Conservation (phyloP, 2,329 filamentous ascomycete species). For the Trichophyton schoenleinii region DNA sequence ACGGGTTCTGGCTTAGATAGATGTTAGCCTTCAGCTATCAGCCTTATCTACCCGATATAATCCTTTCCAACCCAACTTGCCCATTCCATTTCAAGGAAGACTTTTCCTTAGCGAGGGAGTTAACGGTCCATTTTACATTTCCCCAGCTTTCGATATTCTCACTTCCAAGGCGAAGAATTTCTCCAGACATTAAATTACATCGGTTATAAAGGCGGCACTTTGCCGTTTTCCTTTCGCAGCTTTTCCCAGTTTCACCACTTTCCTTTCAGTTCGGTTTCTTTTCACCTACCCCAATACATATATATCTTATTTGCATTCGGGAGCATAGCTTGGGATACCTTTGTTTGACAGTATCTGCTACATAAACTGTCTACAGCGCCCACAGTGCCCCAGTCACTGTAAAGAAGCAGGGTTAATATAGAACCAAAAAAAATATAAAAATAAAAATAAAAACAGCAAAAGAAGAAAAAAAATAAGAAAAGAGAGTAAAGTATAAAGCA, state of each 20-base stretch:
- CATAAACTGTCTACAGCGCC: too few relatives aligned
- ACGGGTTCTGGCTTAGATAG: slow-evolving; percentile 15
- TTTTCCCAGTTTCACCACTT: too few relatives aligned
- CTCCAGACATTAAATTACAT: neutral
- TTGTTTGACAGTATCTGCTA: neutral
- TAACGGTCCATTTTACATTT: neutral
- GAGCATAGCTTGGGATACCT: neutral
- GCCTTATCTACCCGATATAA: neutral
- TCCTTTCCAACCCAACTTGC: neutral
- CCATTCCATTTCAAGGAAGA: neutral
- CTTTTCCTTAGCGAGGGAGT: neutral
- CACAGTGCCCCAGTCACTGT: neutral
- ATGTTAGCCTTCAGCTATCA: neutral
- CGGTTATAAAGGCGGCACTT: neutral
- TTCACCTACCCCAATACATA: neutral
- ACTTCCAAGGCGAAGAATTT: neutral
- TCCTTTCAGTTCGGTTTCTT: neutral
- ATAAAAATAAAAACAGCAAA: neutral
- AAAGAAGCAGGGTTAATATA: neutral
- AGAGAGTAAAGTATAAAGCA: neutral
- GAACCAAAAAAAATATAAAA: neutral
- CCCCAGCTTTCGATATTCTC: neutral
- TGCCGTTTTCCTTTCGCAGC: neutral
- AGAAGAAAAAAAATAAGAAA: neutral
- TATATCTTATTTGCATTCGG: neutral